Evolutionary conservation across 2,329 filamentous ascomycete species (phyloP).

Genomic region (Coniochaeta sp.): DNA sequence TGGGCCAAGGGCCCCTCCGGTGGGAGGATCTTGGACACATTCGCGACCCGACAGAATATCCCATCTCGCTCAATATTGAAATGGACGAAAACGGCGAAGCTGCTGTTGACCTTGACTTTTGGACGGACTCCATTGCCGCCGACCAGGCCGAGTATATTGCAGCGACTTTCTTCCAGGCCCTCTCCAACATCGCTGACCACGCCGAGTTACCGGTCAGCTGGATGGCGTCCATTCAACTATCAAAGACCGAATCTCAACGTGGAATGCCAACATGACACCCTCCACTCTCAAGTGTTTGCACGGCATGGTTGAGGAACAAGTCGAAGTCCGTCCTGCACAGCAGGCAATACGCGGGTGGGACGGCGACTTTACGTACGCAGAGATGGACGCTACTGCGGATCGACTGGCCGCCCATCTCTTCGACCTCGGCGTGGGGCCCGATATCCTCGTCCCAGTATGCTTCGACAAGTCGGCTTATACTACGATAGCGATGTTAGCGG

Average conservation of each 20-base stretch:
- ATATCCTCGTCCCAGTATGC: conserved; percentile 6
- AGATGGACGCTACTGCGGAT: conserved; percentile 2
- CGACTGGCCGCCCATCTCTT: conserved; percentile 4
- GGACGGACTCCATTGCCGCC: conserved; percentile 12
- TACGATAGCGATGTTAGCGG: conserved; percentile 6
- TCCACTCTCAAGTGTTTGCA: conserved; percentile 12
- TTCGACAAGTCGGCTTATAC: conserved; percentile 8
- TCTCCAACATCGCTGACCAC: conserved; percentile 11
- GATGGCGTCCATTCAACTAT: conserved; percentile 10
- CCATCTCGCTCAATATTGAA: conserved; percentile 17
- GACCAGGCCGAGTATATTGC: conserved; percentile 12
- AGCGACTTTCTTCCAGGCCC: conserved; percentile 12
- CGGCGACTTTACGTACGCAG: conserved; percentile 5
- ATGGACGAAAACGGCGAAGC: conserved; percentile 9
- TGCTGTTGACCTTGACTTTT: conserved; percentile 15
- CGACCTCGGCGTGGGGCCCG: conserved; percentile 4
- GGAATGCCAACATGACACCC: conserved; percentile 14
- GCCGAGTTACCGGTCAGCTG: conserved; percentile 8
- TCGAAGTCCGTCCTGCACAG: conserved; percentile 7
- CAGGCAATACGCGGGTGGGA: conserved; percentile 5
- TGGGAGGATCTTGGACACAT: conserved; percentile 12
- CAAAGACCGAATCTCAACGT: conserved; percentile 11
- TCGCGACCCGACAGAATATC: conserved; percentile 17
- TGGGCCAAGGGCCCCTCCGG: neutral
- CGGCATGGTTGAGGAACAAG: conserved; percentile 15